Percentiles rank a stretch among this genome's conserved stretches.
Evolutionary conservation across 805 yeast species (phyloP).

Genomic region (Wickerhamiella occidentalis): DNA sequence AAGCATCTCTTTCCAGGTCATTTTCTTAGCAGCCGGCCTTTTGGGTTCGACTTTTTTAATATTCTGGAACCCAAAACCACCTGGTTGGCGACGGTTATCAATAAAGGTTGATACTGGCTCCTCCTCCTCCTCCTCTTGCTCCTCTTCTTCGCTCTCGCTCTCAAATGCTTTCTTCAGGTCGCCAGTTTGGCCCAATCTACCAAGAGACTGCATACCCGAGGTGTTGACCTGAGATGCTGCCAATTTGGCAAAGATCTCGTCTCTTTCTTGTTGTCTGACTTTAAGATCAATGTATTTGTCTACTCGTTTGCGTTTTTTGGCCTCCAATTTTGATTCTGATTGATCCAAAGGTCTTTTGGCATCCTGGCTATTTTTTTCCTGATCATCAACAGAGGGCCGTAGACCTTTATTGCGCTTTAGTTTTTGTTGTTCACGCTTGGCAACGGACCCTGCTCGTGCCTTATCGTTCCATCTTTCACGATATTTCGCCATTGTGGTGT

Average conservation of each 20-base stretch:
- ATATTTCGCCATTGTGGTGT: constrained; percentile 59
- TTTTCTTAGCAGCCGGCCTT: constrained; percentile 9
- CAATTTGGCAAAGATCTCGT: constrained; percentile 59
- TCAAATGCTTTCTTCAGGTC: constrained; percentile 57
- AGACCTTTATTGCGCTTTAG: constrained; percentile 60
- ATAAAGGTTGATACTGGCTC: constrained; percentile 37
- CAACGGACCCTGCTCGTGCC: constrained; percentile 74
- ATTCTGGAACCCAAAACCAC: constrained; percentile 42
- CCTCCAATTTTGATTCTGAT: constrained; percentile 55
- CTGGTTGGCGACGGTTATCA: constrained; percentile 55
- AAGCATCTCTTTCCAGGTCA: constrained; percentile 21
- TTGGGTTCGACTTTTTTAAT: constrained; percentile 15
- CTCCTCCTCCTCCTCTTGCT: constrained; percentile 47
- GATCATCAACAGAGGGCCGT: constrained; percentile 24
- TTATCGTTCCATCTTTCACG: constrained; percentile 71
- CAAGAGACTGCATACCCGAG: constrained; percentile 54
- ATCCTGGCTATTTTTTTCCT: constrained; percentile 10
- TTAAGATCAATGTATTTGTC: constrained; percentile 62
- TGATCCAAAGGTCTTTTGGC: constrained; percentile 14
- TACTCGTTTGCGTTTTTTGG: constrained; percentile 59
- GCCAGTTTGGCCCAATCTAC: constrained; percentile 60
- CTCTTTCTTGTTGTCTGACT: constrained; percentile 48
- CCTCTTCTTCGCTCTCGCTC: constrained; percentile 60
- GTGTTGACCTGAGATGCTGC: constrained; percentile 58
- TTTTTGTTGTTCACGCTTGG: constrained; percentile 60